Percentiles rank a stretch among this genome's conserved stretches.
Evolutionary conservation across 1,284 basidiomycete genomes (phyloP).

Genomic region (Dichomitus squalens): DNA sequence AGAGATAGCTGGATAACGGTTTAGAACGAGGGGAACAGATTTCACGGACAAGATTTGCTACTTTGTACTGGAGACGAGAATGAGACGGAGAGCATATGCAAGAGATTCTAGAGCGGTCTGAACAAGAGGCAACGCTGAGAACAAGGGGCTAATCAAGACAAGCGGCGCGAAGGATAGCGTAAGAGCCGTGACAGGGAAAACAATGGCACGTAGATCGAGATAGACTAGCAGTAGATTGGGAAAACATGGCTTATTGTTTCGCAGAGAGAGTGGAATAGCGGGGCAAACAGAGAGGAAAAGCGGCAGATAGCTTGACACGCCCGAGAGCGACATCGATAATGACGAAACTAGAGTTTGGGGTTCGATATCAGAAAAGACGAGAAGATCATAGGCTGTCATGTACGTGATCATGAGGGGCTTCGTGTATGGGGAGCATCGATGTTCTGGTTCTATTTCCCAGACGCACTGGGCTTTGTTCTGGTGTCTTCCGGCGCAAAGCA

Average conservation of each 20-base stretch:
- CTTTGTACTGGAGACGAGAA: not conserved
- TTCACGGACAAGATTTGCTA: not conserved
- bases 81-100: not conserved
- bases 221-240: not conserved
- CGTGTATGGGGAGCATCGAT: not conserved
- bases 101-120: not conserved
- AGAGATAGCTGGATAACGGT: not conserved
- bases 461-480: slow-evolving; percentile 7
- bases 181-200: not conserved
- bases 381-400: not conserved
- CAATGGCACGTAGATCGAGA: not conserved
- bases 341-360: not conserved
- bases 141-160: not conserved
- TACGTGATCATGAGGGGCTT: not conserved
- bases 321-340: not conserved
- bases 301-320: not conserved
- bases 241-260: not conserved
- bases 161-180: not conserved
- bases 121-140: not conserved
- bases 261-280: not conserved
- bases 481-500: slow-evolving; percentile 1
- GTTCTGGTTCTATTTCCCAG: not conserved
- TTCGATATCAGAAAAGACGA: not conserved
- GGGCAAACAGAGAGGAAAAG: not conserved
- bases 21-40: not conserved